Base-by-base conservation (phyloP, 2,329 filamentous ascomycete species). In the Hypocrella siamensis region DNA sequence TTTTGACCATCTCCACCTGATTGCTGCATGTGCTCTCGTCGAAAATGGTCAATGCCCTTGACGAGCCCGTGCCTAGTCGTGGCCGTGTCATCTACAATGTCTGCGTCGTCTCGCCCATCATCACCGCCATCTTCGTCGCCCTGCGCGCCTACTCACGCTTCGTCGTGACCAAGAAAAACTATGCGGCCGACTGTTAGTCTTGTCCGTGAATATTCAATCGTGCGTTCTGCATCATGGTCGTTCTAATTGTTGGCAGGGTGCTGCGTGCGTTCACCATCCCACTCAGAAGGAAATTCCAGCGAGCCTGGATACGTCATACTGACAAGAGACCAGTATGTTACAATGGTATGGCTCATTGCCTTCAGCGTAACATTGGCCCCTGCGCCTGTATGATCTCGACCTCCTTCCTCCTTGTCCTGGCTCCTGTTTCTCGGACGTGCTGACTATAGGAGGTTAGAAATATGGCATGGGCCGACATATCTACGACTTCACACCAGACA, bases 391-490 rank as follows among this genome's bases (percentile, higher is more conserved):
- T 17, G 27, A 7, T 24, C 16, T 28, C 2, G 16, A 17, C 14
- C 8, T 9, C 15, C 16, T n/a, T 7, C 26, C 7, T 12, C 26
- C 10, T 27, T 7, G 14, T 24, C 8, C 21, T 12, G 21, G 21
- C 8, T 12, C 21, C 8, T n/a, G n/a, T n/a, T 8, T 27, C 26
- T 27, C 26, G 4, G 26, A n/a, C 11, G 15, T 7, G 5, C 8
- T 4, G 16, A 9, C 9, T 18, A 17, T 6, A 6, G 11, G 27
- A 28, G 9, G 14, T 7, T 16, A 28, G 27, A 28, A 19, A 17
- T 17, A 28, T 16, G 27, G 27, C 27, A 28, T 28, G 27, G 27
- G 27, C 16, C 27, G 27, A 18, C 27, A 28, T 17, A 28, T 28
- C 16, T n/a, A 28, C 3, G 27, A 28, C 16, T 17, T 28, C n/a